A percentile compares a stretch with the other conserved stretches of the same genome.
phyloP scores from a whole-genome alignment of 108 stramenopile species.

The Mediolabrus comicus region DNA sequence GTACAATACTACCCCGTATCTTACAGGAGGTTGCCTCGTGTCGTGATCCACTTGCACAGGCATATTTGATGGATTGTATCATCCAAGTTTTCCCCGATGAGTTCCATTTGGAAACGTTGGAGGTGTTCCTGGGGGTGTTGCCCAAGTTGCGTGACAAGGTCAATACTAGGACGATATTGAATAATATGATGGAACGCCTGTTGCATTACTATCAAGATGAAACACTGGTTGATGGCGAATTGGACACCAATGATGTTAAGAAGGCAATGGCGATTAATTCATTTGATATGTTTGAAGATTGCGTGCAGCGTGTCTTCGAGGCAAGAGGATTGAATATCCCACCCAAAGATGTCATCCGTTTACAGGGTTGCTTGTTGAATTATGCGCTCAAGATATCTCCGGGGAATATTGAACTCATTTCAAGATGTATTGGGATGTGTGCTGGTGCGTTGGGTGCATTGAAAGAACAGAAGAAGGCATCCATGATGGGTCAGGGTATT shows the following conservation, averaged over 20 bases:
- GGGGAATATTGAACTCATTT: conserved; percentile 85
- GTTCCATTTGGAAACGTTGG: conserved; percentile 96
- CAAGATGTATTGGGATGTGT: conserved; percentile 77
- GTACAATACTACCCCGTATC: conserved; percentile 79
- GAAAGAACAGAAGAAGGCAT: conserved; percentile 53
- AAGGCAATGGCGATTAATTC: conserved; percentile 65
- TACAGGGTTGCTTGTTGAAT: conserved; percentile 87
- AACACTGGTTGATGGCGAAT: conserved; percentile 69
- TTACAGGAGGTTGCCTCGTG: conserved; percentile 91
- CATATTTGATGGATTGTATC: conserved; percentile 98
- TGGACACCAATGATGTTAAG: conserved; percentile 81
- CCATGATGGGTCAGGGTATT: conserved; percentile 51
- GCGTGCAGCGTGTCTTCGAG: conserved; percentile 86
- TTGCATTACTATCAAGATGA: conserved; percentile 81
- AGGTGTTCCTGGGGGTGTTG: conserved; percentile 83
- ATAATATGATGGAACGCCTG: conserved; percentile 92
- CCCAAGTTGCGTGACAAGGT: conserved; percentile 94
- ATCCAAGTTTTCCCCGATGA: conserved; percentile 98
- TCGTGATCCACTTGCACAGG: conserved; percentile 95
- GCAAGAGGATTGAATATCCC: conserved; percentile 78
- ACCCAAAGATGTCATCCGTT: conserved; percentile 87
- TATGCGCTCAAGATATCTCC: conserved; percentile 94
- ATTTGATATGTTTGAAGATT: conserved; percentile 92
- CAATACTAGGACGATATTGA: conserved; percentile 91
- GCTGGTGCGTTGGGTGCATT: conserved; percentile 53